Conservation (phyloP, 139 green algal genomes). For the Pseudopediastrum boryanum region DNA sequence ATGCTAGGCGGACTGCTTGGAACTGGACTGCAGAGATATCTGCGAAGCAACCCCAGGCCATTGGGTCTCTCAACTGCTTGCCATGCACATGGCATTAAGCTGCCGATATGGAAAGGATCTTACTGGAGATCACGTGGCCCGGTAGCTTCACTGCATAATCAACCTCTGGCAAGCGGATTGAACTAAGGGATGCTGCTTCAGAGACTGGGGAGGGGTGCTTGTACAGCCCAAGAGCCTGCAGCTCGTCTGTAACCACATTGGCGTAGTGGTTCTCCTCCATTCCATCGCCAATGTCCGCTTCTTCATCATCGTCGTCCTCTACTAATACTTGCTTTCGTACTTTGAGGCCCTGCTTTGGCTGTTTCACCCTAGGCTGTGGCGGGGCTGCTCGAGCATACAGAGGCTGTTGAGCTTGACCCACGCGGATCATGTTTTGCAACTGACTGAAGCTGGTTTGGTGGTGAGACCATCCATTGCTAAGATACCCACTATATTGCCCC, state of each 20-base stretch:
- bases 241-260: constrained; percentile 18
- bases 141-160: constrained; percentile 41
- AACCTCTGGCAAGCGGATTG: constrained; percentile 19
- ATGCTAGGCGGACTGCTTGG: constrained; percentile 50
- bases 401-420: no score
- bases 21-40: constrained; percentile 56
- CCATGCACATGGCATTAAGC: background rate
- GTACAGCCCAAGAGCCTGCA: constrained; percentile 30
- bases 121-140: constrained; percentile 37
- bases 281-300: constrained; percentile 36
- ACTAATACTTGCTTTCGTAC: constrained; percentile 27
- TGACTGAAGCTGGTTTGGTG: no score
- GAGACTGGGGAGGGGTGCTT: constrained; percentile 43
- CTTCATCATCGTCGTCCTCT: constrained; percentile 10
- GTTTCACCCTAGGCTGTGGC: no score
- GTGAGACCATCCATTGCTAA: no score
- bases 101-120: background rate
- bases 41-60: background rate
- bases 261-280: constrained; percentile 41
- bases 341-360: no score
- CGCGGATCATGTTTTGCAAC: no score
- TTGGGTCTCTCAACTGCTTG: background rate
- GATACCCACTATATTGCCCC: no score
- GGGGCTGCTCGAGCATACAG: no score
- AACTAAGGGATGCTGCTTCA: constrained; percentile 40